A percentile compares a stretch with the other conserved stretches of the same genome.
Evolutionary conservation across 805 yeast species (phyloP).

Genomic region (Metschnikowia noctiluminum): DNA sequence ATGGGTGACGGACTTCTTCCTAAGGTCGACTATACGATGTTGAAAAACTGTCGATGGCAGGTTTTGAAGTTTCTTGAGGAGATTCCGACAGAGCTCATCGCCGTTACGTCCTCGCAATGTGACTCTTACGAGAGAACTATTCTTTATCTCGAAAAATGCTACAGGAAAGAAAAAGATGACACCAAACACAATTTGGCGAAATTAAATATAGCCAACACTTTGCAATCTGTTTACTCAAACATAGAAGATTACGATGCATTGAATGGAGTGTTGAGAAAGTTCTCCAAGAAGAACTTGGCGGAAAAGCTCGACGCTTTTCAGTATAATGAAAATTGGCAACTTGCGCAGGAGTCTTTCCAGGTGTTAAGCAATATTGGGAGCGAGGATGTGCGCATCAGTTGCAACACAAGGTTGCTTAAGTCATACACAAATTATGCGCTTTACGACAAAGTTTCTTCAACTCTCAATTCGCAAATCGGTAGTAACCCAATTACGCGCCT

Average conservation of each 20-base stretch:
- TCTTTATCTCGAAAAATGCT: constrained; percentile 76
- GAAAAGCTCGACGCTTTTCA: constrained; percentile 80
- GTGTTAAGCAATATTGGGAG: constrained; percentile 48
- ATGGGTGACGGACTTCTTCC: constrained; percentile 23
- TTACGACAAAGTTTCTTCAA: constrained; percentile 59
- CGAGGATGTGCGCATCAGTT: constrained; percentile 27
- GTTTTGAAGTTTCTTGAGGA: constrained; percentile 48
- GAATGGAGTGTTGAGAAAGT: constrained; percentile 76
- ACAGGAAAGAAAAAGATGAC: constrained; percentile 34
- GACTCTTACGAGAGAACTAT: constrained; percentile 86
- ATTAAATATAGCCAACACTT: constrained; percentile 41
- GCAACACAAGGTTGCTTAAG: constrained; percentile 54
- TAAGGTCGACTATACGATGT: constrained; percentile 17
- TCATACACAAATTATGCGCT: constrained; percentile 76
- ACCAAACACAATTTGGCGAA: constrained; percentile 25
- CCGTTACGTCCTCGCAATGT: constrained; percentile 75
- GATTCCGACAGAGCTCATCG: constrained; percentile 69
- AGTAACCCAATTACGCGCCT: constrained; percentile 19
- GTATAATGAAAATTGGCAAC: constrained; percentile 80
- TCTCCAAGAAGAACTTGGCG: constrained; percentile 65
- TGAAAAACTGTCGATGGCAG: constrained; percentile 26
- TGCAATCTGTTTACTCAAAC: constrained; percentile 81
- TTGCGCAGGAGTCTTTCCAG: constrained; percentile 82
- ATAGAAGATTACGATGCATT: constrained; percentile 88
- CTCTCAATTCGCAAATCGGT: constrained; percentile 39